phyloP scores from a whole-genome alignment of 2,329 filamentous ascomycete genomes.

The Pseudopyricularia cyperi region DNA sequence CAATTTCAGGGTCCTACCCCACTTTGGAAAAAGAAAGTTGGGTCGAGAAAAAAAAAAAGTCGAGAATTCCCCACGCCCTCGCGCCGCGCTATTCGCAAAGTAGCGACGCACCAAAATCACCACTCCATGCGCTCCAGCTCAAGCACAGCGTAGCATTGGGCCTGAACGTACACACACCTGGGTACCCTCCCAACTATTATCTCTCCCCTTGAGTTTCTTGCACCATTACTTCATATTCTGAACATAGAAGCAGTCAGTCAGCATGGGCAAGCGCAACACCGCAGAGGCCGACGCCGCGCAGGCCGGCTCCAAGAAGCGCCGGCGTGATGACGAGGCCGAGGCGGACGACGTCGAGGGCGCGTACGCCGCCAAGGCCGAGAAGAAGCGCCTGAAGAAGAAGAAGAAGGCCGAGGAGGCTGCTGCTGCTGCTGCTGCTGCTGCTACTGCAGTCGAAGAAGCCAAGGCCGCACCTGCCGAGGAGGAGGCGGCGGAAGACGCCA shows the following conservation, averaged over 20 bases:
- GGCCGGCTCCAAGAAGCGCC: constrained; percentile 10
- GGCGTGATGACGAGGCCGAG: constrained; percentile 14
- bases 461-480: constrained; percentile 11
- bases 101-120: too few relatives aligned
- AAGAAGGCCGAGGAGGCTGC: constrained; percentile 2
- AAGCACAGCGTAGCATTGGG: too few relatives aligned
- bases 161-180: too few relatives aligned
- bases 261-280: not conserved
- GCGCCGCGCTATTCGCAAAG: not conserved
- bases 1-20: not conserved
- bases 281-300: not conserved
- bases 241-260: too few relatives aligned
- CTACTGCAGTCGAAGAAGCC: constrained; percentile 5
- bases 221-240: too few relatives aligned
- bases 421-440: constrained; percentile 2
- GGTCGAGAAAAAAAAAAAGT: not conserved
- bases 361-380: not conserved
- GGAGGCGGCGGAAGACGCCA: constrained; percentile 21
- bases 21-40: not conserved
- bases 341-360: constrained; percentile 3
- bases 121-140: not conserved
- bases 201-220: too few relatives aligned
- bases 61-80: not conserved
- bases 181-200: too few relatives aligned
- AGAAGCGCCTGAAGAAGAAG: constrained; percentile 2